Evolutionary conservation across 352 stramenopile genomes (phyloP).

Genomic region (Phytopythium kandeliae): DNA sequence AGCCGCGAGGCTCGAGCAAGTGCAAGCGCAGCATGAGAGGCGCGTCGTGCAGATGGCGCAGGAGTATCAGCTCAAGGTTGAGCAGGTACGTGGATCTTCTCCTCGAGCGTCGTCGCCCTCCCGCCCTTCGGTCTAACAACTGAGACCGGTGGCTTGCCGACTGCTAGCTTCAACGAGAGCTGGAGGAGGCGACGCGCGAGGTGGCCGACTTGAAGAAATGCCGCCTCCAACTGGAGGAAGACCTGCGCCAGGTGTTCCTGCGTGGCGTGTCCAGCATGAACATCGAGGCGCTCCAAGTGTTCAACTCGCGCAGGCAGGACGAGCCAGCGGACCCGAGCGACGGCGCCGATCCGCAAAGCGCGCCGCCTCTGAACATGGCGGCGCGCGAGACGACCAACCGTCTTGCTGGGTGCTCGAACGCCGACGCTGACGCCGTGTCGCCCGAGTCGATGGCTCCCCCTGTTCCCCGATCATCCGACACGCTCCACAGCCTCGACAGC

Average conservation of each 20-base stretch:
- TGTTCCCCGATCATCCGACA: neutral
- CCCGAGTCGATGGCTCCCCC: slow-evolving; percentile 1
- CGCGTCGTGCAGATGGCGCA: slow-evolving; percentile 20
- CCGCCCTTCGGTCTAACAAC: too few relatives aligned
- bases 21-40: slow-evolving; percentile 28
- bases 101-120: too few relatives aligned
- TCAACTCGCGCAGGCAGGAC: slow-evolving; percentile 16
- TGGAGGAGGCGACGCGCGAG: slow-evolving; percentile 29
- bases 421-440: too few relatives aligned
- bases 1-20: neutral
- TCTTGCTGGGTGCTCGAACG: too few relatives aligned
- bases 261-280: slow-evolving; percentile 73
- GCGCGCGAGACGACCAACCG: too few relatives aligned
- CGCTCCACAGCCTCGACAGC: slow-evolving; percentile 5
- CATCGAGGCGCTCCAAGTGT: slow-evolving; percentile 60
- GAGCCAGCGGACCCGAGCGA: too few relatives aligned
- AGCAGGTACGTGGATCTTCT: slow-evolving; percentile 32
- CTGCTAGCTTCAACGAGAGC: slow-evolving; percentile 29
- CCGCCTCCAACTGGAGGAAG: slow-evolving; percentile 46
- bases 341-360: too few relatives aligned
- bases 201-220: slow-evolving; percentile 30
- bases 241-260: slow-evolving; percentile 61
- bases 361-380: too few relatives aligned
- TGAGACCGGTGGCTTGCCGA: neutral
- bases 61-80: slow-evolving; percentile 37